A percentile compares a stretch with the other conserved stretches of the same genome.
Conservation (phyloP, 352 stramenopile genomes). For the Phytopythium aichiense region DNA sequence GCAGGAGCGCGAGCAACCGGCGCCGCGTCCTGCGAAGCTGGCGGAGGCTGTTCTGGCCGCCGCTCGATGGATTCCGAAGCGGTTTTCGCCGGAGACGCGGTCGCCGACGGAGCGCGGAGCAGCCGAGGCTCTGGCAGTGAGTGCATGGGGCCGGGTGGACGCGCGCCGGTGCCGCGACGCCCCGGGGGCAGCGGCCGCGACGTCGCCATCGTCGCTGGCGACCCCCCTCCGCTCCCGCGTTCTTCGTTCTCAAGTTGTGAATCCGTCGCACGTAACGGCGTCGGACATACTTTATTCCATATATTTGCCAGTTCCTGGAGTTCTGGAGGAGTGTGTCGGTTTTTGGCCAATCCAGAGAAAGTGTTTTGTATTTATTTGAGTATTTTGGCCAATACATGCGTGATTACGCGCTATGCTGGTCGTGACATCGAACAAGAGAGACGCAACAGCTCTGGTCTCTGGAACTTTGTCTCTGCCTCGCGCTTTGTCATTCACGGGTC, state of each 20-base stretch:
- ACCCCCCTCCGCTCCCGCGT: not conserved
- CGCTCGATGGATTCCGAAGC: not conserved
- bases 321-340: not conserved
- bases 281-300: constrained; percentile 1
- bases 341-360: not conserved
- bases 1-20: not conserved
- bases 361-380: not conserved
- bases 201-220: constrained; percentile 21
- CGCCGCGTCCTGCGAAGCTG: not conserved
- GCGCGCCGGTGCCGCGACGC: constrained; percentile 13
- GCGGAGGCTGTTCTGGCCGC: not conserved
- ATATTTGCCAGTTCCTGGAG: not conserved
- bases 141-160: constrained; percentile 16
- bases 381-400: not conserved
- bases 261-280: not conserved
- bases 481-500: not conserved
- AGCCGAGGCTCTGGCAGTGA: constrained; percentile 20
- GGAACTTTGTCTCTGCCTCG: not conserved
- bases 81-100: not conserved
- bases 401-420: not conserved
- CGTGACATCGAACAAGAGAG: not conserved
- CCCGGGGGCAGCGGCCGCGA: constrained; percentile 30
- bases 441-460: not conserved
- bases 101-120: constrained; percentile 8
- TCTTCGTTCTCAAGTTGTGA: not conserved